Base-by-base conservation (phyloP, 345 rosid genomes). In the Balakata baccata region DNA sequence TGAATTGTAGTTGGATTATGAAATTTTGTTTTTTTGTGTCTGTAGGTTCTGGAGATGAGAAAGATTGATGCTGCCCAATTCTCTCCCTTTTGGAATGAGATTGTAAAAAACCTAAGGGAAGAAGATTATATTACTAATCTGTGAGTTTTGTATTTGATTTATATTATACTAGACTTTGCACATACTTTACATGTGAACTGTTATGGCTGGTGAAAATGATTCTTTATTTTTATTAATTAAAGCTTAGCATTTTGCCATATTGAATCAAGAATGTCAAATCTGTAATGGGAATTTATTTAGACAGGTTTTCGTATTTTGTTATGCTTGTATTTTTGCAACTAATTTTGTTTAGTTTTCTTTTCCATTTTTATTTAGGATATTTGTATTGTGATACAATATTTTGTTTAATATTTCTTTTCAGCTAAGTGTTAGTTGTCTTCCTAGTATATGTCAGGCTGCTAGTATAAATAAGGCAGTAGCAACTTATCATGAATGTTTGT, bases 41-140 rank as follows among this genome's bases (percentile, higher is more conserved):
- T 67, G 82, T 74, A 92, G 95, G 84, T 64, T 81, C 77, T 84
- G 81, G 87, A 84, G 81, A 79, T 82, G 81, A 83, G 76, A 75
- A 92, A 91, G 84, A 74, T 86, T 65, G 90, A 89, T 84, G 99
- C 99, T 78, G 86, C 92, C 70, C 90, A 78, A 72, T 95, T 95
- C 79, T 84, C 97, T 77, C 98, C 98, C 59, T 92, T 88, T 82
- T 95, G 98, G 99, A 95, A 95, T 82, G 96, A 95, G 83, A 92
- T 95, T 75, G 73, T 95, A 18, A 88, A 82, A 83, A 87, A 83
- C 81, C 86, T 95, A 14, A 89, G 99, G 70, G 99, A 92, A 78
- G 99, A 95, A 81, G 99, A 95, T 85, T 92, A 92, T 77, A 75
- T 95, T 71, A 84, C 92, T 71, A 85, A 84, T 78, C 81, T 84